These are phyloP conservation scores for Calonectria pseudoturangicola DNA, from an alignment of 2,329 filamentous ascomycete species.

Conservation along the genomic window DNA sequence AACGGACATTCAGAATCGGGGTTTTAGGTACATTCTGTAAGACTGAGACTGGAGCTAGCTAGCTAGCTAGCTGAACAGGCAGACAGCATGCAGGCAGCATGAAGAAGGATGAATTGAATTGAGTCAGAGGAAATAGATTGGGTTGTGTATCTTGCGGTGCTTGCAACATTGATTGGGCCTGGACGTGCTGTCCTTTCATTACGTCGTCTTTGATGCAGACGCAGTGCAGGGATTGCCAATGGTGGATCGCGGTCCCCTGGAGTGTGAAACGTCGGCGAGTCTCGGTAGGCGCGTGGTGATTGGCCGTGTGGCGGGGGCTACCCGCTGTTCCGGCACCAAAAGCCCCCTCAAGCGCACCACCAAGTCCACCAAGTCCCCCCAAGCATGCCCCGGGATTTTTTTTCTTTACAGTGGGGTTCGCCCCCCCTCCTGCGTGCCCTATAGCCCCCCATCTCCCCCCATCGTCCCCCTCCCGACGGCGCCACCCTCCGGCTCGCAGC, in stretches of 20 bases:
- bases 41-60: background rate
- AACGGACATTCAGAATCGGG: constrained; percentile 40
- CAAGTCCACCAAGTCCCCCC: too few relatives aligned
- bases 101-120: too few relatives aligned
- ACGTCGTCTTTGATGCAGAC: background rate
- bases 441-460: background rate
- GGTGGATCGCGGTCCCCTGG: background rate
- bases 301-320: background rate
- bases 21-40: constrained; percentile 39
- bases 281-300: constrained; percentile 7
- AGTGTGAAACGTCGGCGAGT: constrained; percentile 12
- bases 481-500: too few relatives aligned
- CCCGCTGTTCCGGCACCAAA: background rate
- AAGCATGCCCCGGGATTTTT: background rate
- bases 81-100: too few relatives aligned
- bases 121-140: background rate
- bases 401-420: background rate
- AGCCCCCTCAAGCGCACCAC: background rate
- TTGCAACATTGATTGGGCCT: constrained; percentile 14
- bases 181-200: background rate
- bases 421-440: too few relatives aligned
- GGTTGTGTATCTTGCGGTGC: background rate
- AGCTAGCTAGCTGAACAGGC: too few relatives aligned
- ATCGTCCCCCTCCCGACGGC: background rate
- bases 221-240: background rate